These are phyloP conservation scores for Ustilago lituana DNA, from an alignment of 1,284 basidiomycete species.

Conservation along the genomic window DNA sequence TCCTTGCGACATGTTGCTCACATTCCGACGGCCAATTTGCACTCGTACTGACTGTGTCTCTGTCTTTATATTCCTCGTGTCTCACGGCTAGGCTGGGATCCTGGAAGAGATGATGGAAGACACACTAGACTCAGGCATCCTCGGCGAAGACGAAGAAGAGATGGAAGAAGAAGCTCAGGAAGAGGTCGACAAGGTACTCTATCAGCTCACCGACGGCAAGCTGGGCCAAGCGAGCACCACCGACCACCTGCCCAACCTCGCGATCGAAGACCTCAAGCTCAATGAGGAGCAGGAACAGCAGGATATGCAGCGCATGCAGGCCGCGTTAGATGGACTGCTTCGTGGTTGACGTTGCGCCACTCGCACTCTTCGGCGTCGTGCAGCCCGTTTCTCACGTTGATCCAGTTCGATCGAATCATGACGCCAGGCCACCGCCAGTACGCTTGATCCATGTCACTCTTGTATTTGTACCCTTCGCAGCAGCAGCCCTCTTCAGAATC, in stretches of 20 bases:
- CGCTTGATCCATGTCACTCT: slow-evolving; percentile 1
- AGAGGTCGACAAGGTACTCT: slow-evolving; percentile 96
- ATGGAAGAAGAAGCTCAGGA: slow-evolving; percentile 95
- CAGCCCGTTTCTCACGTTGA: no score
- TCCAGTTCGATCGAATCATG: no score
- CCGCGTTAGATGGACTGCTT: slow-evolving; percentile 62
- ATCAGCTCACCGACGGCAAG: slow-evolving; percentile 94
- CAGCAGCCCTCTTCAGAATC: no score
- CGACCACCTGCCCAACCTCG: slow-evolving; percentile 53
- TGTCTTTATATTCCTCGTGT: no score
- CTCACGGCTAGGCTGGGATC: slow-evolving; percentile 65
- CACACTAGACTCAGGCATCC: slow-evolving; percentile 67
- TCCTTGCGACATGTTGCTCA: no score
- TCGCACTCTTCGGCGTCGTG: no score
- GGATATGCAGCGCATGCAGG: slow-evolving; percentile 65
- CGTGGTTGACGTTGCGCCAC: no score
- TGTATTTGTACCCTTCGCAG: slow-evolving; percentile 12
- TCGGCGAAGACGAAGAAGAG: slow-evolving; percentile 82
- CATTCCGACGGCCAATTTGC: no score
- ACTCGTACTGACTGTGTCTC: no score
- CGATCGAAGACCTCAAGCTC: slow-evolving; percentile 39
- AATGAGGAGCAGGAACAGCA: slow-evolving; percentile 49
- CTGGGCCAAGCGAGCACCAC: slow-evolving; percentile 60
- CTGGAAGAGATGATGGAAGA: slow-evolving; percentile 70
- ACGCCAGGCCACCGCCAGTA: no score